phyloP scores from a whole-genome alignment of 371 early-diverging fungal genomes.

The Saksenaea vasiformis region DNA sequence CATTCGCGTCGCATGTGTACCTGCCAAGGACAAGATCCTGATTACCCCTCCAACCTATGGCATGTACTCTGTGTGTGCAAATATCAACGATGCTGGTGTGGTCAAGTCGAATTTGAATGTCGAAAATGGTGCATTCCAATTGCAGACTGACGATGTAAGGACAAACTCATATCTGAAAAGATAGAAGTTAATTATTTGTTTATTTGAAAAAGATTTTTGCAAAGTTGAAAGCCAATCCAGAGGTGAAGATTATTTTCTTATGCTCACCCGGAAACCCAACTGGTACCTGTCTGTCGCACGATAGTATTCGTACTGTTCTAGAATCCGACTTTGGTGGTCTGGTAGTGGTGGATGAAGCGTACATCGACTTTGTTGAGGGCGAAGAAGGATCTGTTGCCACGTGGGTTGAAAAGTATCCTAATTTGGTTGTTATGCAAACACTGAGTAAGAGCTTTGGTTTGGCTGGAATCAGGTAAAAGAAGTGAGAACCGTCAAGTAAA shows the following conservation, averaged over 20 bases:
- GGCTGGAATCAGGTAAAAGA: constrained; percentile 78
- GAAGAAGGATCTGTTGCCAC: constrained; percentile 70
- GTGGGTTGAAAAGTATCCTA: constrained; percentile 85
- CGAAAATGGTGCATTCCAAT: constrained; percentile 80
- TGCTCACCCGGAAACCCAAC: constrained; percentile 99
- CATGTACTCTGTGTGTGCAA: constrained; percentile 95
- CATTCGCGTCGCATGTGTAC: constrained; percentile 89
- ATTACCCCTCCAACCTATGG: constrained; percentile 98
- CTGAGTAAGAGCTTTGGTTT: constrained; percentile 96
- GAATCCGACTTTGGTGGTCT: constrained; percentile 71
- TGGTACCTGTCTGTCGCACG: constrained; percentile 75
- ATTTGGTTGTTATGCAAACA: constrained; percentile 95
- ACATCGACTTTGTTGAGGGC: constrained; percentile 88
- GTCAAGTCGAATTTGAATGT: constrained; percentile 81
- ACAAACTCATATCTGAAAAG: not conserved
- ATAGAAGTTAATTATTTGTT: not conserved
- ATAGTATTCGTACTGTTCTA: constrained; percentile 75
- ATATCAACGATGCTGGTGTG: constrained; percentile 91
- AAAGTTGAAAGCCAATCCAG: constrained; percentile 62
- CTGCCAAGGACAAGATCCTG: constrained; percentile 89
- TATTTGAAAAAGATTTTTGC: constrained; percentile 54
- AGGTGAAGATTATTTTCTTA: constrained; percentile 88
- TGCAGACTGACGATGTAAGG: constrained; percentile 74
- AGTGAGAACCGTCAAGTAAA: not conserved
- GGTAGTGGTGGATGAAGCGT: constrained; percentile 97